Percentiles rank a stretch among this genome's conserved stretches.
Conservation (phyloP, 176 grass and related monocot species). For the Saccharum officinarum region DNA sequence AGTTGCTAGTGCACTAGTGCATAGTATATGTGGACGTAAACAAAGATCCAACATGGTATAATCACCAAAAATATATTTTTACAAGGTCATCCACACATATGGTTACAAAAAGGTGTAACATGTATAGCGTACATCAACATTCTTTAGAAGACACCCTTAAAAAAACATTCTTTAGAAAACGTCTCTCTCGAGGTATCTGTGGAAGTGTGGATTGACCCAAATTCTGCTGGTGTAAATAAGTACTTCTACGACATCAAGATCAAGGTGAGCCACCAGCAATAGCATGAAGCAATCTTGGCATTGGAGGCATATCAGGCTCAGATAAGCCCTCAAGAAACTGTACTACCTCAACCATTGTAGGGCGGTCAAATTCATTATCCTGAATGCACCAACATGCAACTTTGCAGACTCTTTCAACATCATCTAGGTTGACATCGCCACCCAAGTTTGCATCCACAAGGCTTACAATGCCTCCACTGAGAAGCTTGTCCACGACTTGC, state of each 20-base stretch:
- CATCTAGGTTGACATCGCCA: conserved; percentile 11
- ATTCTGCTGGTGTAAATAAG: neutral
- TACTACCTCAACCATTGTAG: conserved; percentile 36
- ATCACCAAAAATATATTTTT: no score
- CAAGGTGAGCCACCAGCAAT: neutral
- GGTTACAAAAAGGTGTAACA: no score
- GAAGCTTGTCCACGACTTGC: conserved; percentile 19
- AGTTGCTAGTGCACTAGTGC: no score
- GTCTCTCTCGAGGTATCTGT: no score
- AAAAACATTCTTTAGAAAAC: no score
- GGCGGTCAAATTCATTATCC: conserved; percentile 39
- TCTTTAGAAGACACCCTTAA: no score
- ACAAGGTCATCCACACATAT: no score
- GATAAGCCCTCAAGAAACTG: conserved; percentile 29
- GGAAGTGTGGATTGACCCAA: no score
- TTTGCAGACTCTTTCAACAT: conserved; percentile 45
- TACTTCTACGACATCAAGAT: neutral
- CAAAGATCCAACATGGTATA: no score
- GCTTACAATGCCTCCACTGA: neutral
- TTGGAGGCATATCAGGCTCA: conserved; percentile 20
- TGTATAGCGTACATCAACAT: no score
- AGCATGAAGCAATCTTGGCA: conserved; percentile 41
- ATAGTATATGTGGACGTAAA: no score
- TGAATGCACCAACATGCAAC: conserved; percentile 59
- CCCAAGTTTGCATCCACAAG: conserved; percentile 32